Evolutionary conservation across 371 early-diverging fungal species (phyloP).

Genomic region (Mortierella sp.): DNA sequence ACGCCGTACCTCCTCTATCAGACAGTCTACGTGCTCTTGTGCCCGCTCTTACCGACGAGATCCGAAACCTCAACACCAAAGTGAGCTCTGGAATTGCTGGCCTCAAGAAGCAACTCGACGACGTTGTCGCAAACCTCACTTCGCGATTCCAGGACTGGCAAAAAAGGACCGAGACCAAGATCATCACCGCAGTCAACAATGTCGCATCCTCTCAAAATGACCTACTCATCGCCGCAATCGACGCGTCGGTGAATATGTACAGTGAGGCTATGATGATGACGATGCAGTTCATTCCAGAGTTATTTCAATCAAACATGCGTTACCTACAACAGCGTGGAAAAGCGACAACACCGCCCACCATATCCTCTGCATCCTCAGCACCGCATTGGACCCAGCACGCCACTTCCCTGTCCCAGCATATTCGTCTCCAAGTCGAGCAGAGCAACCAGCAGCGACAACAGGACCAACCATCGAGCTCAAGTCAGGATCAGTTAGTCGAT

Average conservation of each 20-base stretch:
- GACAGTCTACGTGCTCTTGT: conserved; percentile 15
- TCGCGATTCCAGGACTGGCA: neutral
- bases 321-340: too few relatives aligned
- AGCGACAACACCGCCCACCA: too few relatives aligned
- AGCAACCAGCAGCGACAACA: too few relatives aligned
- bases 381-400: too few relatives aligned
- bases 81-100: neutral
- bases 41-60: neutral
- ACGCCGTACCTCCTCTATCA: neutral
- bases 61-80: neutral
- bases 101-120: neutral
- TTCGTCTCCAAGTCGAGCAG: too few relatives aligned
- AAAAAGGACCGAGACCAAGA: neutral
- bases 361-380: too few relatives aligned
- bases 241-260: neutral
- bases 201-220: neutral
- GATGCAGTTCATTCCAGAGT: too few relatives aligned
- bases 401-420: too few relatives aligned
- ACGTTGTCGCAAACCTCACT: neutral
- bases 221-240: neutral
- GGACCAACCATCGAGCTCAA: too few relatives aligned
- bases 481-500: too few relatives aligned
- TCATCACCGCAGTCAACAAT: neutral
- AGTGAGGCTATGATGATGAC: too few relatives aligned
- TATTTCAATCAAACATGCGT: too few relatives aligned